Percentiles rank a stretch among this genome's conserved stretches.
Evolutionary conservation across 1,139 yeast species (phyloP).

Genomic region (Yamadazyma diddensiae): DNA sequence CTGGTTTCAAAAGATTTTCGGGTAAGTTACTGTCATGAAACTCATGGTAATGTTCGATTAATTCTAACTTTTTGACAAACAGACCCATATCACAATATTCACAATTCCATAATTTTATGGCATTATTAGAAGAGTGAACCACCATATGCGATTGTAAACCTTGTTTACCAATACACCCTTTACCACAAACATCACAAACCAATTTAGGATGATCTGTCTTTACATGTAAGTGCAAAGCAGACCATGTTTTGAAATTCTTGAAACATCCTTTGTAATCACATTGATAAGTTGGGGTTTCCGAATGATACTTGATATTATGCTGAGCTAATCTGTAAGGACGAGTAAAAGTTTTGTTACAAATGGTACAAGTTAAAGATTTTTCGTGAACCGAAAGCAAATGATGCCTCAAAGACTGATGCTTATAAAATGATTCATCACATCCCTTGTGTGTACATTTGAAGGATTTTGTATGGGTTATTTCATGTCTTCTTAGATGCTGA

Average conservation of each 20-base stretch:
- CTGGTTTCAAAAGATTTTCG: slow-evolving; percentile 26
- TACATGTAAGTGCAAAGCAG: slow-evolving; percentile 69
- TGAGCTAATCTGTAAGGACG: slow-evolving; percentile 61
- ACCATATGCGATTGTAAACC: slow-evolving; percentile 74
- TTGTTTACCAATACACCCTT: slow-evolving; percentile 68
- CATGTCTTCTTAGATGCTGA: slow-evolving; percentile 86
- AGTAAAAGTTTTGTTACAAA: slow-evolving; percentile 57
- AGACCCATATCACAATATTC: slow-evolving; percentile 40
- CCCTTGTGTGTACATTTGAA: slow-evolving; percentile 59
- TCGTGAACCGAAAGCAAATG: slow-evolving; percentile 69
- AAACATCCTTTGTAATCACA: slow-evolving; percentile 65
- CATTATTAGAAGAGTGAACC: slow-evolving; percentile 44
- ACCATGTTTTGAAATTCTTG: slow-evolving; percentile 67
- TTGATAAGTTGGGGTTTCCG: slow-evolving; percentile 52
- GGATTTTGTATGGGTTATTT: slow-evolving; percentile 70
- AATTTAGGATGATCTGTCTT: slow-evolving; percentile 72
- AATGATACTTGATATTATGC: slow-evolving; percentile 62
- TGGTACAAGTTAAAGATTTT: slow-evolving; percentile 48
- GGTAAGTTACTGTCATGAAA: slow-evolving; percentile 44
- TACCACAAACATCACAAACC: slow-evolving; percentile 65
- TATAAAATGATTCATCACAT: slow-evolving; percentile 69
- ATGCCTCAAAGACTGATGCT: slow-evolving; percentile 74
- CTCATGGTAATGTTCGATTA: slow-evolving; percentile 41
- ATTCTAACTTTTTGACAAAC: slow-evolving; percentile 34
- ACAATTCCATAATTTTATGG: slow-evolving; percentile 63